Evolutionary conservation across 2,329 filamentous ascomycete species (phyloP).

Genomic region (Fusarium abutilonis): DNA sequence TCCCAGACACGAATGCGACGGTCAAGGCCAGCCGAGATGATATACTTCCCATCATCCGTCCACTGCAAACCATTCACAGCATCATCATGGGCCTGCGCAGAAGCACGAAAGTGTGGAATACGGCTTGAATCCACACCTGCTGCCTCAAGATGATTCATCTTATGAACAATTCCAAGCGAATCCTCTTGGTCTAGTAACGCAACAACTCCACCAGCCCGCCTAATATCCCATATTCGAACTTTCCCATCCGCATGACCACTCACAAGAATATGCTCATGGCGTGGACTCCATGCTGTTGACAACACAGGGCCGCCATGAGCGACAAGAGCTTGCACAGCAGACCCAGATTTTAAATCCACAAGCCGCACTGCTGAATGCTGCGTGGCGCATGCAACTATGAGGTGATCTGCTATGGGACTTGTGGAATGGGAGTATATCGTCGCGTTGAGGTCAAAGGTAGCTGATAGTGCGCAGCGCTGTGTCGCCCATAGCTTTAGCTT

Average conservation of each 20-base stretch:
- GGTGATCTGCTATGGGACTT: constrained; percentile 75
- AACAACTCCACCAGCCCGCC: constrained; percentile 79
- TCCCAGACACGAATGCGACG: constrained; percentile 89
- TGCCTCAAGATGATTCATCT: constrained; percentile 49
- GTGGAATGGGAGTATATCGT: constrained; percentile 81
- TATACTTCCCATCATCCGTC: constrained; percentile 80
- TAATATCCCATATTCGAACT: constrained; percentile 86
- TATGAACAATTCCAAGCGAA: constrained; percentile 70
- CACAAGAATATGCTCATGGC: constrained; percentile 79
- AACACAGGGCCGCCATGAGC: constrained; percentile 75
- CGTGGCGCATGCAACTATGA: constrained; percentile 88
- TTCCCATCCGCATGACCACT: constrained; percentile 87
- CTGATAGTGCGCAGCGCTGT: constrained; percentile 67
- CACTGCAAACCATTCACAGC: constrained; percentile 87
- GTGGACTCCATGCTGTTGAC: constrained; percentile 82
- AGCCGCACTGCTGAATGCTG: constrained; percentile 86
- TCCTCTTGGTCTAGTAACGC: constrained; percentile 87
- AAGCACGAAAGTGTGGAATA: constrained; percentile 56
- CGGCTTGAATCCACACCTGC: constrained; percentile 46
- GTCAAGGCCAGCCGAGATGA: constrained; percentile 86
- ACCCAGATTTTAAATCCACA: constrained; percentile 84
- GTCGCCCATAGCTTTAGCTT: constrained; percentile 80
- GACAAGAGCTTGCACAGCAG: constrained; percentile 74
- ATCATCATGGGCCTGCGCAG: constrained; percentile 77
- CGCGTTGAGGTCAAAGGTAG: constrained; percentile 73